A percentile compares a stretch with the other conserved stretches of the same genome.
phyloP scores from a whole-genome alignment of 805 yeast species.

The Suhomyces faveliae region DNA sequence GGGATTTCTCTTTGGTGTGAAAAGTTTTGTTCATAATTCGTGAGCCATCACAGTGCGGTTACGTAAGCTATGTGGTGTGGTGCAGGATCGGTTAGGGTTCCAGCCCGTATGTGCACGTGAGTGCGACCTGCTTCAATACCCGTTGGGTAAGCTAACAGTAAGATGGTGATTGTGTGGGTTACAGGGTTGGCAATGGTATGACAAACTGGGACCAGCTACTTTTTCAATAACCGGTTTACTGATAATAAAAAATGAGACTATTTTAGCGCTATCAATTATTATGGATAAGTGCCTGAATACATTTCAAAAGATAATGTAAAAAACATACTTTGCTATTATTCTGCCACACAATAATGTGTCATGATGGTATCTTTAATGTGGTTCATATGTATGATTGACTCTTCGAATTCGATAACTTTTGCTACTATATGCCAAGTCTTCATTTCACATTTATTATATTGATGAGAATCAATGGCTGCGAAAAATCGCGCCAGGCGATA shows the following conservation, averaged over 20 bases:
- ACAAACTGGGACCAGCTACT: no score
- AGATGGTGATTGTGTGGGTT: no score
- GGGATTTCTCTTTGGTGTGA: not conserved
- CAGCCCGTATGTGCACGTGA: conserved; percentile 3
- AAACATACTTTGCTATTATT: no score
- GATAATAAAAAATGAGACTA: no score
- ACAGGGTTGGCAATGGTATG: no score
- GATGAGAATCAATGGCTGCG: not conserved
- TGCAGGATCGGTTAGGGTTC: conserved; percentile 2
- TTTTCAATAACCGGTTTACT: no score
- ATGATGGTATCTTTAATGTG: not conserved
- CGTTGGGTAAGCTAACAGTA: no score
- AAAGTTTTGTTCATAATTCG: conserved; percentile 6
- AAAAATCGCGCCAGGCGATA: not conserved
- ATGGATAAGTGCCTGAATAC: no score
- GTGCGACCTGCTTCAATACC: not conserved
- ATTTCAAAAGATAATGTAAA: no score
- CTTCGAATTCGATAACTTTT: not conserved
- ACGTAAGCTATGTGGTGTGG: not conserved
- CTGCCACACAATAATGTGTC: not conserved
- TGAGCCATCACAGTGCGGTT: not conserved
- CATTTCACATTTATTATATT: not conserved
- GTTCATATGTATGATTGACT: not conserved
- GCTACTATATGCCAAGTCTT: not conserved
- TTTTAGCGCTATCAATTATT: no score